Evolutionary conservation across 2,329 filamentous ascomycete genomes (phyloP).

Genomic region (Calonectria crousiana): DNA sequence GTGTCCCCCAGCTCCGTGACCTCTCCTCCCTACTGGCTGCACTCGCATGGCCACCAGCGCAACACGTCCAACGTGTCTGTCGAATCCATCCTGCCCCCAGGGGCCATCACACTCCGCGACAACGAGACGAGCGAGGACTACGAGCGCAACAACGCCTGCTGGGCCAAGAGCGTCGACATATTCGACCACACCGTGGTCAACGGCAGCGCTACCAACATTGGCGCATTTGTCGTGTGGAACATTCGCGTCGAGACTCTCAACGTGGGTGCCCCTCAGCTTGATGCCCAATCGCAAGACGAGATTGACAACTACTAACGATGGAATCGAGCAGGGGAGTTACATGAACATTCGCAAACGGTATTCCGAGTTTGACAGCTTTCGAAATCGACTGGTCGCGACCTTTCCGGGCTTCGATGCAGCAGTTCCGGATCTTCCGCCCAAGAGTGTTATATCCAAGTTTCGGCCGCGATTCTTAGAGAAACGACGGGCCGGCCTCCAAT

Average conservation of each 20-base stretch:
- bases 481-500: constrained; percentile 83
- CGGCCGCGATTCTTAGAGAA: constrained; percentile 87
- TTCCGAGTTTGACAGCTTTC: constrained; percentile 91
- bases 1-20: constrained; percentile 47
- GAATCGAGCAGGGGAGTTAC: constrained; percentile 63
- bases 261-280: constrained; percentile 58
- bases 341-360: constrained; percentile 81
- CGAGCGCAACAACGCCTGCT: constrained; percentile 69
- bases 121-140: constrained; percentile 67
- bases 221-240: constrained; percentile 97
- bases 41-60: constrained; percentile 51
- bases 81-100: constrained; percentile 62
- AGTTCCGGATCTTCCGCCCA: constrained; percentile 91
- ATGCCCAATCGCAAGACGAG: background rate
- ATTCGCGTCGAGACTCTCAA: constrained; percentile 88
- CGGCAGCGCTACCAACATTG: constrained; percentile 69
- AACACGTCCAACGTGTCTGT: constrained; percentile 59
- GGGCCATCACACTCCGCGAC: constrained; percentile 72
- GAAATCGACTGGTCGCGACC: constrained; percentile 77
- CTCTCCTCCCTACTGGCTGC: constrained; percentile 61
- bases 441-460: constrained; percentile 91
- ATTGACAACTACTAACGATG: constrained; percentile 12
- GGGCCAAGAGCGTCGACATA: constrained; percentile 73
- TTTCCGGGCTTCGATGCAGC: constrained; percentile 88
- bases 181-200: constrained; percentile 69